These are phyloP conservation scores for Artemisia annua DNA, from an alignment of 129 eudicot species.

Conservation along the genomic window DNA sequence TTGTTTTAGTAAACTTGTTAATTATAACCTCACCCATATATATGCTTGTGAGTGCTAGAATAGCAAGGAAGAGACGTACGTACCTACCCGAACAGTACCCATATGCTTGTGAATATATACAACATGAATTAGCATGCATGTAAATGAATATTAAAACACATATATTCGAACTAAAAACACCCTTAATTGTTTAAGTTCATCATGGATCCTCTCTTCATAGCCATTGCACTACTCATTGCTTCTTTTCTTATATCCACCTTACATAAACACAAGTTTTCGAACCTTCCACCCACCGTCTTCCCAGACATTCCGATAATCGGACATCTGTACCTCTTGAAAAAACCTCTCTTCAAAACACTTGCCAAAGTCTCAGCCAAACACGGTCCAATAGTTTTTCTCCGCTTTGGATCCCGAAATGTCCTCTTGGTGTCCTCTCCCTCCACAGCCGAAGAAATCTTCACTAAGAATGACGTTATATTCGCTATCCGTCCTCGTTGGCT, in stretches of 20 bases:
- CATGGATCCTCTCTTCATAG: background rate
- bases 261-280: background rate
- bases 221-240: background rate
- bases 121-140: too few relatives aligned
- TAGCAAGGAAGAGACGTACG: too few relatives aligned
- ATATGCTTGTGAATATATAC: too few relatives aligned
- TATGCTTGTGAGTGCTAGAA: too few relatives aligned
- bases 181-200: too few relatives aligned
- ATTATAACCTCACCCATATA: too few relatives aligned
- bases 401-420: conserved; percentile 19
- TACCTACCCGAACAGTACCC: too few relatives aligned
- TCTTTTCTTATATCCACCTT: background rate
- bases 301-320: conserved; percentile 28
- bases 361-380: conserved; percentile 15
- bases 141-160: too few relatives aligned
- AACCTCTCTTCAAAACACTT: conserved; percentile 24
- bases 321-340: conserved; percentile 37
- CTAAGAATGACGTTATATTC: conserved; percentile 43
- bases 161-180: too few relatives aligned
- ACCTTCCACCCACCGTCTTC: conserved; percentile 29
- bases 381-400: conserved; percentile 36
- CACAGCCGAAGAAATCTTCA: conserved; percentile 41
- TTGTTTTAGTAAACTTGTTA: too few relatives aligned
- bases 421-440: conserved; percentile 15
- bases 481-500: conserved; percentile 39